phyloP scores from a whole-genome alignment of 306 rosid genomes.

The Adenanthera pavonina region DNA sequence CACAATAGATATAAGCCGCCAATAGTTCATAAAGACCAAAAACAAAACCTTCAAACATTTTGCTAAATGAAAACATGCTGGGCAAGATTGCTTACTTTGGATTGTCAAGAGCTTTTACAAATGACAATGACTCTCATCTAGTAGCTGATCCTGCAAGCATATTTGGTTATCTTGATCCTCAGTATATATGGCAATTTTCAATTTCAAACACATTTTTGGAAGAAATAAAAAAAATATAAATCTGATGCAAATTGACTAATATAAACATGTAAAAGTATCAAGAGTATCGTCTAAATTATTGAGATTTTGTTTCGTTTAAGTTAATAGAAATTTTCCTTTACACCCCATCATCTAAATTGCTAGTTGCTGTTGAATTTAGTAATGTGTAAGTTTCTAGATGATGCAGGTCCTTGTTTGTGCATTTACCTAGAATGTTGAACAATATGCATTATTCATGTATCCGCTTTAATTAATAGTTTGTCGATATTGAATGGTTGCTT shows the following conservation, averaged over 20 bases:
- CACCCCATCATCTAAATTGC: too few relatives aligned
- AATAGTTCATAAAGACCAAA: slow-evolving; percentile 53
- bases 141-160: not conserved
- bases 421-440: too few relatives aligned
- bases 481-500: too few relatives aligned
- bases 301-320: not conserved
- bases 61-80: not conserved
- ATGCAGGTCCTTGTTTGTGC: too few relatives aligned
- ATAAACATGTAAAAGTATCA: too few relatives aligned
- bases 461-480: too few relatives aligned
- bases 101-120: not conserved
- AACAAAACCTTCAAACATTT: slow-evolving; percentile 50
- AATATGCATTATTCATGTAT: too few relatives aligned
- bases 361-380: too few relatives aligned
- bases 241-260: too few relatives aligned
- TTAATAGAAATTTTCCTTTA: not conserved
- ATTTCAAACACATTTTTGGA: not conserved
- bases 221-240: not conserved
- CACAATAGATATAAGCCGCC: slow-evolving; percentile 50
- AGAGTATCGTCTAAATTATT: too few relatives aligned
- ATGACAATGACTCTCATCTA: not conserved
- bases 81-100: not conserved
- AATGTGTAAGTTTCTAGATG: too few relatives aligned
- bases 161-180: not conserved
- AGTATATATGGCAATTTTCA: not conserved